Evolutionary conservation across 768 basidiomycete genomes (phyloP).

Genomic region (Mrakia frigida): DNA sequence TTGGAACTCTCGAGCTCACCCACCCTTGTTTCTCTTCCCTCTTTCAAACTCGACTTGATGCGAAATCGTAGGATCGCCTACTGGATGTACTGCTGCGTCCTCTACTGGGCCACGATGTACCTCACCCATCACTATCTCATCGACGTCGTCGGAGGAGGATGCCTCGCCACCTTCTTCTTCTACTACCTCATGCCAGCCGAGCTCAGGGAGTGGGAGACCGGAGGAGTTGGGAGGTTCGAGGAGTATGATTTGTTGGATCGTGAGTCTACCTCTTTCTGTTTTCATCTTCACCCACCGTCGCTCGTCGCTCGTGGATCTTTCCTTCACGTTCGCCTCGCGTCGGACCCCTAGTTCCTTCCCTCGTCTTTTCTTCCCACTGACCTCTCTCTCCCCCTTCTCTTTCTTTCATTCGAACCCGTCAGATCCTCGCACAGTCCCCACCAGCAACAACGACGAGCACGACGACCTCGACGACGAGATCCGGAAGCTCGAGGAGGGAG

Average conservation of each 20-base stretch:
- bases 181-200: slow-evolving; percentile 81
- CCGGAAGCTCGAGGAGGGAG: slow-evolving; percentile 40
- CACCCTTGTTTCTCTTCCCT: background rate
- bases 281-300: background rate
- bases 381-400: background rate
- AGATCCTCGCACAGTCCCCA: slow-evolving; percentile 14
- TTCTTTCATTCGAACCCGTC: background rate
- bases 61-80: slow-evolving; percentile 51
- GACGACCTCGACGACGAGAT: slow-evolving; percentile 42
- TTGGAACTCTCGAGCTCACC: background rate
- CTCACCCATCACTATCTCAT: slow-evolving; percentile 76
- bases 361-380: background rate
- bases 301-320: background rate
- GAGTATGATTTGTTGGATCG: slow-evolving; percentile 33
- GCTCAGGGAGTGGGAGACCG: slow-evolving; percentile 44
- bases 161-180: slow-evolving; percentile 79
- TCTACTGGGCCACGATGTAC: slow-evolving; percentile 67
- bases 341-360: too few species aligned
- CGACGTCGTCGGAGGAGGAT: slow-evolving; percentile 90
- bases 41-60: too few species aligned
- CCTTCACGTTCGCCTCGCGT: background rate
- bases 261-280: slow-evolving; percentile 14
- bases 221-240: slow-evolving; percentile 27
- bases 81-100: slow-evolving; percentile 75
- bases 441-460: slow-evolving; percentile 28